These are phyloP conservation scores for Phytophthora hybrid DNA, from an alignment of 352 stramenopile genomes.

Conservation along the genomic window DNA sequence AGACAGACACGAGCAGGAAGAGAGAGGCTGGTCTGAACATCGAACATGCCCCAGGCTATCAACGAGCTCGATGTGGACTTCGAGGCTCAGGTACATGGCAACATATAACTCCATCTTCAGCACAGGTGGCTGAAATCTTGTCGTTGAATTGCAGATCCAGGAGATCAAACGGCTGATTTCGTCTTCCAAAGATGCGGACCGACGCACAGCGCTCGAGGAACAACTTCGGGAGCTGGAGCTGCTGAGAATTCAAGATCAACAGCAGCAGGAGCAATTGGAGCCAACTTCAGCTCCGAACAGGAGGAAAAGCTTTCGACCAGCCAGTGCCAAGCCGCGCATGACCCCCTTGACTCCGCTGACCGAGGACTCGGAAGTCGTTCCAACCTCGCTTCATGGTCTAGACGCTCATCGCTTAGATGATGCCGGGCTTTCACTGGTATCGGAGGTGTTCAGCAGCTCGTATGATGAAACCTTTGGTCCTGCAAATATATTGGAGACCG, in stretches of 20 bases:
- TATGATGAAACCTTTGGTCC: slow-evolving; percentile 61
- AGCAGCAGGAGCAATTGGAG: slow-evolving; percentile 18
- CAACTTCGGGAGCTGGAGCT: slow-evolving; percentile 75
- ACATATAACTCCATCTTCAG: background rate
- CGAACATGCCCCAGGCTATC: slow-evolving; percentile 63
- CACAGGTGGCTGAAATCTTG: background rate
- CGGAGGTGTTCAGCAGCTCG: slow-evolving; percentile 76
- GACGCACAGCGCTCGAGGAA: slow-evolving; percentile 66
- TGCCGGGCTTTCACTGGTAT: slow-evolving; percentile 45
- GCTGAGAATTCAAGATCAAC: slow-evolving; percentile 51
- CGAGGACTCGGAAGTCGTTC: slow-evolving; percentile 71
- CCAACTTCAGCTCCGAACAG: slow-evolving; percentile 14
- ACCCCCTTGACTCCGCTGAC: slow-evolving; percentile 59
- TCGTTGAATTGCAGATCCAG: slow-evolving; percentile 53
- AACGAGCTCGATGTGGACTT: slow-evolving; percentile 77
- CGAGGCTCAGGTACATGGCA: slow-evolving; percentile 63
- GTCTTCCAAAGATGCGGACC: slow-evolving; percentile 68
- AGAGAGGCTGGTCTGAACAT: slow-evolving; percentile 2
- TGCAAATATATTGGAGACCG: slow-evolving; percentile 60
- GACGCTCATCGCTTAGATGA: slow-evolving; percentile 53
- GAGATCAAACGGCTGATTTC: slow-evolving; percentile 84
- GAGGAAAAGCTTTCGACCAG: slow-evolving; percentile 77
- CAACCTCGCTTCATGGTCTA: slow-evolving; percentile 54
- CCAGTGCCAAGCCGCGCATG: slow-evolving; percentile 70
- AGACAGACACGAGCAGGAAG: slow-evolving; percentile 11